These are phyloP conservation scores for Geranium rotundifolium DNA, from an alignment of 345 rosid species.

Conservation along the genomic window DNA sequence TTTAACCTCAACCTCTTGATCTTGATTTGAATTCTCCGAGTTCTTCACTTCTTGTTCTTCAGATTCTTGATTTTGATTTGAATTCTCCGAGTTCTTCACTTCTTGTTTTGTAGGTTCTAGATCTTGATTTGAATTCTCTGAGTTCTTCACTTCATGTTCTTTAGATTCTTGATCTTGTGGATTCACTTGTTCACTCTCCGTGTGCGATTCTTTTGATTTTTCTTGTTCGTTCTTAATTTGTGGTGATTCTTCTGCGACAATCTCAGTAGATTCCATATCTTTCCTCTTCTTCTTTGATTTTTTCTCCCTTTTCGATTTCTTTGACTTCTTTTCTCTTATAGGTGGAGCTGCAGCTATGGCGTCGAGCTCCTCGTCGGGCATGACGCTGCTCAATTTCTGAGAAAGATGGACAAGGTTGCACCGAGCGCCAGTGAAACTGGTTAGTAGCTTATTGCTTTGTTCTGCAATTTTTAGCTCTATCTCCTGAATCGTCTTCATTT, in stretches of 20 bases:
- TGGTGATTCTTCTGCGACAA: no score
- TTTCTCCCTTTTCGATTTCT: not conserved
- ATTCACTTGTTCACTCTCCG: not conserved
- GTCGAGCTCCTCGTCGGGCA: conserved; percentile 18
- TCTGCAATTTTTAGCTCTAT: conserved; percentile 37
- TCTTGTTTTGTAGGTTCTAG: no score
- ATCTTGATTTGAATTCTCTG: no score
- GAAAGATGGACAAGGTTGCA: conserved; percentile 40
- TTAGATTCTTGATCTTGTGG: not conserved
- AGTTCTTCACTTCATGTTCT: not conserved
- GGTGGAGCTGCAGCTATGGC: not conserved
- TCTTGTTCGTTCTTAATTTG: no score
- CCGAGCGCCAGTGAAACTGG: conserved; percentile 40
- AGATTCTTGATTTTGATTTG: not conserved
- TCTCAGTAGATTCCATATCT: no score
- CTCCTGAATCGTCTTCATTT: conserved; percentile 38
- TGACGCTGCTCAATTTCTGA: conserved; percentile 25
- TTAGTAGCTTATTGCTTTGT: conserved; percentile 39
- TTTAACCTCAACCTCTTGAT: not conserved
- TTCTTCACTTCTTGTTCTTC: no score
- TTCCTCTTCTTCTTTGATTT: not conserved
- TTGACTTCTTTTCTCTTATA: not conserved
- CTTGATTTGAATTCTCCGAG: not conserved
- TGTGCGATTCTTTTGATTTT: not conserved
- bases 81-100: no score